A percentile compares a stretch with the other conserved stretches of the same genome.
These are phyloP conservation scores for Claviceps sp. DNA, from an alignment of 2,329 filamentous ascomycete species.

Conservation along the genomic window DNA sequence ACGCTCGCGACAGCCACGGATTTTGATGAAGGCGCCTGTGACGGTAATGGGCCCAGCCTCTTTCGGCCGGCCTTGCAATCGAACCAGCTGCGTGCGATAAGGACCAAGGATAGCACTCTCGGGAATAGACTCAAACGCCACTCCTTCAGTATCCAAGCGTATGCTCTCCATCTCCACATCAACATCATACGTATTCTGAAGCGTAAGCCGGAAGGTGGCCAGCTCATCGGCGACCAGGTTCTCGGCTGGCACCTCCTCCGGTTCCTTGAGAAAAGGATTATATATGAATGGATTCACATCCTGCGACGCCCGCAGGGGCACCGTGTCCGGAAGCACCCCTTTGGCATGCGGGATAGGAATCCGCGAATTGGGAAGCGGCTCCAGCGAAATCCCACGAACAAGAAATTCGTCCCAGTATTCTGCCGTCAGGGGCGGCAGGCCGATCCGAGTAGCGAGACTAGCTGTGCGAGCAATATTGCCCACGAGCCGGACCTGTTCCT, in stretches of 20 bases:
- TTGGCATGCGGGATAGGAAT: conserved; percentile 54
- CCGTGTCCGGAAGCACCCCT: conserved; percentile 37
- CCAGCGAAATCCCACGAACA: conserved; percentile 61
- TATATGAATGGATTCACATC: conserved; percentile 82
- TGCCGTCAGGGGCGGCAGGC: conserved; percentile 54
- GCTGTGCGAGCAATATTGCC: conserved; percentile 80
- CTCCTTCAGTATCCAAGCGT: conserved; percentile 58
- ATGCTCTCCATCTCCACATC: conserved; percentile 82
- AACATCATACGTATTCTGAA: conserved; percentile 92
- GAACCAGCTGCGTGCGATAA: conserved; percentile 68
- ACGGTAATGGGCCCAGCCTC: conserved; percentile 57
- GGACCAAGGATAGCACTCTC: conserved; percentile 62
- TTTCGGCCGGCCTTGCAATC: conserved; percentile 55
- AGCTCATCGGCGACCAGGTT: conserved; percentile 68
- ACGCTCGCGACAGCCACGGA: conserved; percentile 69
- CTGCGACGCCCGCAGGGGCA: conserved; percentile 38
- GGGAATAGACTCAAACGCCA: conserved; percentile 52
- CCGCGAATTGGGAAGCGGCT: conserved; percentile 44
- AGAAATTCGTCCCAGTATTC: conserved; percentile 98
- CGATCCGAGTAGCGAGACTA: conserved; percentile 61
- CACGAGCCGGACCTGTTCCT: conserved; percentile 75
- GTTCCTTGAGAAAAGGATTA: conserved; percentile 72
- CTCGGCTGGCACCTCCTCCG: conserved; percentile 46
- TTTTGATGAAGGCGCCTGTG: conserved; percentile 64
- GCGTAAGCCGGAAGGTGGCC: conserved; percentile 63